Evolutionary conservation across 2,329 filamentous ascomycete species (phyloP).

Genomic region (Beauveria sp.): DNA sequence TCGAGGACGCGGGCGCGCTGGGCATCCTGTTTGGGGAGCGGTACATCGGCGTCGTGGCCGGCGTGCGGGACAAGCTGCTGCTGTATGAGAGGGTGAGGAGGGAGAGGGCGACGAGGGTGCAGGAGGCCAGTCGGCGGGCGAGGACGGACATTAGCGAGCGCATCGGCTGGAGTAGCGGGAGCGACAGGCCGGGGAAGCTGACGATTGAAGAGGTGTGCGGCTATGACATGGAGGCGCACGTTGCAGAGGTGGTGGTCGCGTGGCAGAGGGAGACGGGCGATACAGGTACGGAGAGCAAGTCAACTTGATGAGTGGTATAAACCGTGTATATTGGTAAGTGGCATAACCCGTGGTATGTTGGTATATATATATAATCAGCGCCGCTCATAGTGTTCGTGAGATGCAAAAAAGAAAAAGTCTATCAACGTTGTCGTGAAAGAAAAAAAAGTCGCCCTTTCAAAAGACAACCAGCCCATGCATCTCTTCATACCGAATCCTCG

Average conservation of each 20-base stretch:
- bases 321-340: too few relatives aligned
- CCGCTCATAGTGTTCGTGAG: not conserved
- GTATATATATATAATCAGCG: too few relatives aligned
- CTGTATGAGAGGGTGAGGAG: slow-evolving; percentile 41
- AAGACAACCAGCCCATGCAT: slow-evolving; percentile 29
- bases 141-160: slow-evolving; percentile 48
- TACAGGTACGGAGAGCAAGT: too few relatives aligned
- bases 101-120: slow-evolving; percentile 42
- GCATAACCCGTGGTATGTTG: too few relatives aligned
- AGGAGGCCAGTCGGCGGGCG: slow-evolving; percentile 42
- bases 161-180: slow-evolving; percentile 49
- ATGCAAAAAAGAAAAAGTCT: not conserved
- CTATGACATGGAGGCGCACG: slow-evolving; percentile 26
- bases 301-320: not conserved
- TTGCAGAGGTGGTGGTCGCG: slow-evolving; percentile 6
- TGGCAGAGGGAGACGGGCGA: not conserved
- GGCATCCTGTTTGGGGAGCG: slow-evolving; percentile 46
- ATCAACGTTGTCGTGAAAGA: not conserved
- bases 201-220: slow-evolving; percentile 57
- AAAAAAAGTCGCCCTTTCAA: slow-evolving; percentile 10
- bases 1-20: slow-evolving; percentile 54
- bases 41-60: slow-evolving; percentile 27
- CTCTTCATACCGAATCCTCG: slow-evolving; percentile 27
- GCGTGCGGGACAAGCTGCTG: slow-evolving; percentile 33
- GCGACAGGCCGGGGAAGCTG: slow-evolving; percentile 45